Conservation (phyloP, 345 rosid genomes). For the Mercurialis annua region DNA sequence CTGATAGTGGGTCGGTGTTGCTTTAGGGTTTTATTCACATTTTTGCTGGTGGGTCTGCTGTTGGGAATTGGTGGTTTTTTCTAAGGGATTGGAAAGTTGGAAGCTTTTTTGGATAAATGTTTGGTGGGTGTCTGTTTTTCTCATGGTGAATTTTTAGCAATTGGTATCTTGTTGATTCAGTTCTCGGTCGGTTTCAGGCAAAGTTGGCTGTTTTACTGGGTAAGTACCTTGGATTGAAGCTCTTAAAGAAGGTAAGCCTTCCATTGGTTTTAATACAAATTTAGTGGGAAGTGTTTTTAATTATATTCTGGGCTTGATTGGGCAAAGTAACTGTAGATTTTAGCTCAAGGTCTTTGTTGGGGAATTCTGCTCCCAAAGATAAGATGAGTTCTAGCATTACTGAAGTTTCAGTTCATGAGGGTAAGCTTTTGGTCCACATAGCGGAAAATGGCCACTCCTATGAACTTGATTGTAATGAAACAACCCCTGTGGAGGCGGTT, state of each 20-base stretch:
- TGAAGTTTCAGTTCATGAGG: conserved; percentile 45
- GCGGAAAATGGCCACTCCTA: conserved; percentile 87
- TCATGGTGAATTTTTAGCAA: conserved; percentile 6
- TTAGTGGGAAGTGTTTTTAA: conserved; percentile 10
- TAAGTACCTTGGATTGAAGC: conserved; percentile 20
- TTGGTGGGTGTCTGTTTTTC: conserved; percentile 13
- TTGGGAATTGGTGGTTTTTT: conserved; percentile 21
- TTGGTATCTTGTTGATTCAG: conserved; percentile 2
- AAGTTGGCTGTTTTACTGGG: conserved; percentile 21
- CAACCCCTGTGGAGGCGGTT: conserved; percentile 65
- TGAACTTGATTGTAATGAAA: conserved; percentile 62
- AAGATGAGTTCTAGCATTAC: conserved; percentile 73
- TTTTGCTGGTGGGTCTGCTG: conserved; percentile 18
- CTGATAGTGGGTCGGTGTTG: conserved; percentile 25
- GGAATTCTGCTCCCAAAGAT: conserved; percentile 25
- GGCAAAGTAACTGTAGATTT: neutral
- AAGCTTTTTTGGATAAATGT: conserved; percentile 11
- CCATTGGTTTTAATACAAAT: conserved; percentile 8
- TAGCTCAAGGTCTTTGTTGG: conserved; percentile 25
- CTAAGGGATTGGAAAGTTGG: conserved; percentile 13
- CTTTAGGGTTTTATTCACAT: conserved; percentile 24
- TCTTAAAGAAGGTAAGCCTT: conserved; percentile 10
- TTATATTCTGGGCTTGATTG: conserved; percentile 10
- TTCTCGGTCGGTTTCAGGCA: conserved; percentile 12
- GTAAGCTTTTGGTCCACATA: conserved; percentile 75